A percentile compares a stretch with the other conserved stretches of the same genome.
phyloP scores from a whole-genome alignment of 2,329 filamentous ascomycete species.

The Teratosphaeria destructans region DNA sequence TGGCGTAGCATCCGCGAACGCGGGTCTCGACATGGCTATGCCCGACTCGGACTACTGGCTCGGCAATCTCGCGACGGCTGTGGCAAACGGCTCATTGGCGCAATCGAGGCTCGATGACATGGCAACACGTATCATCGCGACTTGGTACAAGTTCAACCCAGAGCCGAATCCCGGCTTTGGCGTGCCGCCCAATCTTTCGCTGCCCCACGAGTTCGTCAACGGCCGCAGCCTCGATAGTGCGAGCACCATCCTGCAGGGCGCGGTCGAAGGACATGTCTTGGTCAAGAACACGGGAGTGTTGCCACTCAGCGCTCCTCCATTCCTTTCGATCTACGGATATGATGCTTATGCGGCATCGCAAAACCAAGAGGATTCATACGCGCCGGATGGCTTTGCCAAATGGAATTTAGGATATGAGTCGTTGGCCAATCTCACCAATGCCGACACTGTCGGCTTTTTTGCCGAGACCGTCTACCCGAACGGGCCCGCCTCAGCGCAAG shows the following conservation, averaged over 20 bases:
- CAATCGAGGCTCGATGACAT: conserved; percentile 77
- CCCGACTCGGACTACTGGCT: conserved; percentile 47
- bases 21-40: conserved; percentile 79
- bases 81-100: conserved; percentile 81
- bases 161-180: conserved; percentile 49
- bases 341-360: conserved; percentile 55
- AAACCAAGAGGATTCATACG: conserved; percentile 45
- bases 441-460: background rate
- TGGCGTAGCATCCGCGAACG: conserved; percentile 54
- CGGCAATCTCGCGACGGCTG: conserved; percentile 72
- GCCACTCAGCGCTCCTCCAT: conserved; percentile 53
- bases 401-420: conserved; percentile 48
- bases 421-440: conserved; percentile 41
- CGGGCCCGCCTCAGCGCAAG: conserved; percentile 40
- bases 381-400: conserved; percentile 70
- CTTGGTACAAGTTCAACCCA: conserved; percentile 51
- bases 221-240: conserved; percentile 64
- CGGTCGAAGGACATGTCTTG: conserved; percentile 71
- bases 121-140: conserved; percentile 67
- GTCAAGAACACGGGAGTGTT: conserved; percentile 73
- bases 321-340: conserved; percentile 70
- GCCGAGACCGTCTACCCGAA: conserved; percentile 42
- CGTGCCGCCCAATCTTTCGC: conserved; percentile 50
- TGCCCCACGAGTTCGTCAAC: conserved; percentile 70
- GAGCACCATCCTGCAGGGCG: conserved; percentile 61